Percentiles rank a stretch among this genome's conserved stretches.
These are phyloP conservation scores for Pestalotiopsis sp. DNA, from an alignment of 2,329 filamentous ascomycete genomes.

Conservation along the genomic window DNA sequence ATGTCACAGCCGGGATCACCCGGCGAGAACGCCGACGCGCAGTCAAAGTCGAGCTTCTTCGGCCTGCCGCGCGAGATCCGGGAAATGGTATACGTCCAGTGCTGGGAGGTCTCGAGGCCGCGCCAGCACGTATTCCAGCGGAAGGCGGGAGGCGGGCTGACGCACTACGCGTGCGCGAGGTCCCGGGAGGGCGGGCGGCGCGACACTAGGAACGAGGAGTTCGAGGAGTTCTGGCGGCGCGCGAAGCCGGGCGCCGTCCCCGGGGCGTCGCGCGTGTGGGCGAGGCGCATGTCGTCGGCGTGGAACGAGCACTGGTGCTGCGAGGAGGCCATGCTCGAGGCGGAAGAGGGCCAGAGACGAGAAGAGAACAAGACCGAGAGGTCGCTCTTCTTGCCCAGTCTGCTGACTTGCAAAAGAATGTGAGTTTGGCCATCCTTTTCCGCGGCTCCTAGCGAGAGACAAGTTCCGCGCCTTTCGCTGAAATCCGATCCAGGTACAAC, in stretches of 20 bases:
- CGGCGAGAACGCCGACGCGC: slow-evolving; percentile 11
- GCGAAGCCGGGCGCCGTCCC: slow-evolving; percentile 13
- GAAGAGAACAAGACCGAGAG: neutral
- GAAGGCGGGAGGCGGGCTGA: slow-evolving; percentile 9
- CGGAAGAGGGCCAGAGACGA: neutral
- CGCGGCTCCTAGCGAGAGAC: neutral
- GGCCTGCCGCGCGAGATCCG: slow-evolving; percentile 24
- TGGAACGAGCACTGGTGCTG: slow-evolving; percentile 27
- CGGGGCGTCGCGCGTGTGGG: slow-evolving; percentile 20
- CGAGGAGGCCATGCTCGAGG: slow-evolving; percentile 22
- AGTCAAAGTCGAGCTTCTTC: slow-evolving; percentile 22
- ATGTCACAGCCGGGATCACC: neutral
- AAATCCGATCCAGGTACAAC: slow-evolving; percentile 17
- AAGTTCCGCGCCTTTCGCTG: neutral
- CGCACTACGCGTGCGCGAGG: slow-evolving; percentile 24
- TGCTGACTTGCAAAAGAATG: slow-evolving; percentile 23
- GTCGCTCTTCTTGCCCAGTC: slow-evolving; percentile 19
- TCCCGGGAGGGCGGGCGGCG: slow-evolving; percentile 11
- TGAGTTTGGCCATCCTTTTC: slow-evolving; percentile 12
- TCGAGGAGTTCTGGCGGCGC: slow-evolving; percentile 18
- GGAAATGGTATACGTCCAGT: slow-evolving; percentile 25
- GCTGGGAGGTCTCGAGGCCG: slow-evolving; percentile 23
- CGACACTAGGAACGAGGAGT: slow-evolving; percentile 20
- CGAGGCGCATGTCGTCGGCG: slow-evolving; percentile 20
- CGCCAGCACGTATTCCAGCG: slow-evolving; percentile 23